Evolutionary conservation across 306 rosid species (phyloP), one percentile per base, ranked within the genome.

Genomic region (Datisca glomerata): DNA sequence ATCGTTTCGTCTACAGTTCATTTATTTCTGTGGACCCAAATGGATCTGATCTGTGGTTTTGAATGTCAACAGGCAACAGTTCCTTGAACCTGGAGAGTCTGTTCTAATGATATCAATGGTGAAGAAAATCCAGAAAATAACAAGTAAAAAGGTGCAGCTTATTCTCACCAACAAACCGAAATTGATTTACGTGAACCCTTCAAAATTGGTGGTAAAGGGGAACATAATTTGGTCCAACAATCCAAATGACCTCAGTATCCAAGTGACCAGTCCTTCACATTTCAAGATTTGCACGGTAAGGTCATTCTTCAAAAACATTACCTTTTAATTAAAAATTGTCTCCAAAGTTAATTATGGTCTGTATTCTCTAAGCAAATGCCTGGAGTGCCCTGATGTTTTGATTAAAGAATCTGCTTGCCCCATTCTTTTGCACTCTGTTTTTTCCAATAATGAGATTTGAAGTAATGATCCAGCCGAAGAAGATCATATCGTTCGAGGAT

Each of bases 91-190:
- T 19, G 96, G 92, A 22, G 98, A 91, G 64, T 84, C 98, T 14
- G 87, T 91, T 43, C 74, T 85, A 38, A 85, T 85, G 96, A 91
- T 91, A 57, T 78, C 99, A 46, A 80, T 78, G 86, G 99, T 91
- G 74, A 85, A 91, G 81, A 78, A 91, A 60, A 12, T 84, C 38
- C 96, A 75, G 69, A 91, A 84, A 47, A 47, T 91, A 49, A 64
- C 94, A 27, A 91, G 94, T 80, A 91, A 91, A 75, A 91, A 91
- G 72, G 96, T 91, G 71, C 99, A 91, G 69, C 96, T 91, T 45
- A 91, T 91, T 60, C 96, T 85, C 49, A 85, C 99, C 55, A 91
- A 85, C 80, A 84, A 85, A 55, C 99, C 96, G 5, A 91, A 85
- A 67, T 67, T 91, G 68, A 78, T 91, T 57, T 91, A 91, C 54